A percentile compares a stretch with the other conserved stretches of the same genome.
These are phyloP conservation scores for Vitellaria paradoxa DNA, from an alignment of 179 eudicot genomes.

Conservation along the genomic window DNA sequence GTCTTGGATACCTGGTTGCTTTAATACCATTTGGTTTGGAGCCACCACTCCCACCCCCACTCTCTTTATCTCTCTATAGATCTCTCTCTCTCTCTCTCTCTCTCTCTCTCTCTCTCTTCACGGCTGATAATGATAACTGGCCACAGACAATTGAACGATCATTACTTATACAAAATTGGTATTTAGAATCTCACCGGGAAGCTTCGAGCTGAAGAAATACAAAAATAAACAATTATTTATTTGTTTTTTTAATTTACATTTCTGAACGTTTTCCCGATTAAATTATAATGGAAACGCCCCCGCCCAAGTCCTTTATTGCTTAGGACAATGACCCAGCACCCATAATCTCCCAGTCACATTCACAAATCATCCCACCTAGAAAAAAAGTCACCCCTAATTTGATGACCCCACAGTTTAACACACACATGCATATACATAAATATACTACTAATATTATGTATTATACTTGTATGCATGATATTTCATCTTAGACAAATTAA, in stretches of 20 bases:
- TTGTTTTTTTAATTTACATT: background rate
- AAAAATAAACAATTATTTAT: background rate
- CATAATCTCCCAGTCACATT: background rate
- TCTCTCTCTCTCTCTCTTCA: slow-evolving; percentile 13
- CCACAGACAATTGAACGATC: background rate
- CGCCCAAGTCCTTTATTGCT: background rate
- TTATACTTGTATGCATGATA: too few species aligned
- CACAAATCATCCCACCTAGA: background rate
- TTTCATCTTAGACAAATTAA: too few species aligned
- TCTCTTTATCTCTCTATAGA: background rate
- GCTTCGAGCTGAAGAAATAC: slow-evolving; percentile 11
- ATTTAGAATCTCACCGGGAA: slow-evolving; percentile 10
- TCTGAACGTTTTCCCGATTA: background rate
- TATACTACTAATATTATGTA: too few species aligned
- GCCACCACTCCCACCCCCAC: too few species aligned
- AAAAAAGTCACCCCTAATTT: background rate
- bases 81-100: background rate
- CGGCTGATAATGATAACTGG: slow-evolving; percentile 20
- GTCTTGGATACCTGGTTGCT: slow-evolving; percentile 6
- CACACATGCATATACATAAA: background rate
- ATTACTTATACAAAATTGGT: background rate
- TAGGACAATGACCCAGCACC: background rate
- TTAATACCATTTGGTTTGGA: slow-evolving; percentile 3
- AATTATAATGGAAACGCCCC: background rate
- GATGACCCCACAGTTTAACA: background rate